Evolutionary conservation across 371 early-diverging fungal species (phyloP).

Genomic region (Coemansia sp.): DNA sequence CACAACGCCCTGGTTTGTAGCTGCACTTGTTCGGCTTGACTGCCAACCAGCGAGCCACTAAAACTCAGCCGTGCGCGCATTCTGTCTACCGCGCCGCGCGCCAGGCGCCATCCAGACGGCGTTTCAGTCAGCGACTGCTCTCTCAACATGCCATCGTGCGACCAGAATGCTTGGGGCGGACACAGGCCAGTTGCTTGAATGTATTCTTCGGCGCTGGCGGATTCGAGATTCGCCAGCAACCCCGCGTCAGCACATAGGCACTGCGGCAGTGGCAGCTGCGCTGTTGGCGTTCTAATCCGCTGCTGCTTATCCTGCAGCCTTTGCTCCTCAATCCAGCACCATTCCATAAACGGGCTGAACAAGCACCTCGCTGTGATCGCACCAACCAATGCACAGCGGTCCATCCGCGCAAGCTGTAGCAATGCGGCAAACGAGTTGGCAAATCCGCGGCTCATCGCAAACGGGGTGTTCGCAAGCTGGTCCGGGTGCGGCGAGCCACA

Average conservation of each 20-base stretch:
- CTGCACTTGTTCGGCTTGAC: slow-evolving; percentile 3
- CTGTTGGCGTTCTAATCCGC: background rate
- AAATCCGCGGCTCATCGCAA: slow-evolving; percentile 22
- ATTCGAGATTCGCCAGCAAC: background rate
- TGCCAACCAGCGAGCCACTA: background rate
- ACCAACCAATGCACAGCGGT: slow-evolving; percentile 11
- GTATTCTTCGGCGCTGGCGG: slow-evolving; percentile 4
- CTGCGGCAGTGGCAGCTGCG: background rate
- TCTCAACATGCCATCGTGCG: background rate
- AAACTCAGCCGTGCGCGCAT: slow-evolving; percentile 24
- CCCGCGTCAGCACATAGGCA: background rate
- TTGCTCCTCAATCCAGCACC: slow-evolving; percentile 27
- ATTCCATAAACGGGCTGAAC: slow-evolving; percentile 34
- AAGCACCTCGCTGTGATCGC: slow-evolving; percentile 4
- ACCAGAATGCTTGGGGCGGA: slow-evolving; percentile 33
- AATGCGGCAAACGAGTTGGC: slow-evolving; percentile 5
- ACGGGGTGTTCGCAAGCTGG: background rate
- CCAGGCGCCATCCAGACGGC: slow-evolving; percentile 33
- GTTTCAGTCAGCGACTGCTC: slow-evolving; percentile 10
- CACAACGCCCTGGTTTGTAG: slow-evolving; percentile 19
- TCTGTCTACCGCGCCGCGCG: slow-evolving; percentile 23
- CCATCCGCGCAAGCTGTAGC: slow-evolving; percentile 30
- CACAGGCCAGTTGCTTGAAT: slow-evolving; percentile 27
- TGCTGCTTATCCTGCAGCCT: slow-evolving; percentile 4
- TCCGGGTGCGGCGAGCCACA: slow-evolving; percentile 60